phyloP scores from a whole-genome alignment of 495 filamentous ascomycete genomes.

The Oleoguttula mirabilis region DNA sequence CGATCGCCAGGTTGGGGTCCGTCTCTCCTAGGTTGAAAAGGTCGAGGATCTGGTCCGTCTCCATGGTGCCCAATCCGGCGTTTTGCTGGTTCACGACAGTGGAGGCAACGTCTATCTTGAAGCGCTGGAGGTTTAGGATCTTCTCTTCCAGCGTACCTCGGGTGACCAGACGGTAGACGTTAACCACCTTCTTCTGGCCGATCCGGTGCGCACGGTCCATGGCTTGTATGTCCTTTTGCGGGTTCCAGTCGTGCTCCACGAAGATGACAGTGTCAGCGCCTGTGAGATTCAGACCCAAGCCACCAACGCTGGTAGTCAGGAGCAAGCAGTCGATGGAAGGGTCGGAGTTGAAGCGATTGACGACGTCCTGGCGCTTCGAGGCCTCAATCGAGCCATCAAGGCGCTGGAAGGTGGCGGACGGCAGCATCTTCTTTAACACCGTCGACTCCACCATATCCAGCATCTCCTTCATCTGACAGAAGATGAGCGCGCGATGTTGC shows the following conservation, averaged over 20 bases:
- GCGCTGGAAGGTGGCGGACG: conserved; percentile 76
- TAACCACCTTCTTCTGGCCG: conserved; percentile 98
- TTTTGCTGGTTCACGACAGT: conserved; percentile 99
- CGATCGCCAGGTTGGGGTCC: conserved; percentile 47
- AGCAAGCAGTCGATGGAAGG: conserved; percentile 89
- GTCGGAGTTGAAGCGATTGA: conserved; percentile 96
- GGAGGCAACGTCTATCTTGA: conserved; percentile 97
- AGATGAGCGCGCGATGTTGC: conserved; percentile 88
- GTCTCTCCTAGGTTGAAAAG: conserved; percentile 86
- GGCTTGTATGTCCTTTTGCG: conserved; percentile 94
- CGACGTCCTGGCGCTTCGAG: conserved; percentile 81
- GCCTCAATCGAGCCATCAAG: conserved; percentile 87
- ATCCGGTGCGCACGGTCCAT: conserved; percentile 99
- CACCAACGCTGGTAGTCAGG: conserved; percentile 87
- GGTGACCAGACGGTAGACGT: conserved; percentile 95
- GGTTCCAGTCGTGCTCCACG: conserved; percentile 99
- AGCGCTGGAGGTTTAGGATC: conserved; percentile 91
- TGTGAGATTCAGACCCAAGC: conserved; percentile 86
- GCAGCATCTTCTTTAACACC: conserved; percentile 73
- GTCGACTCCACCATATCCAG: conserved; percentile 92
- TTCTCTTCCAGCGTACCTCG: conserved; percentile 96
- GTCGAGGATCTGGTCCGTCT: conserved; percentile 94
- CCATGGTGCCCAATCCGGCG: conserved; percentile 86
- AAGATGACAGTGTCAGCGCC: conserved; percentile 98
- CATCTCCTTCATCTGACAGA: conserved; percentile 99